Evolutionary conservation across 202 grass and related monocot genomes (phyloP).

Genomic region (Dendrocalamus latiflorus): DNA sequence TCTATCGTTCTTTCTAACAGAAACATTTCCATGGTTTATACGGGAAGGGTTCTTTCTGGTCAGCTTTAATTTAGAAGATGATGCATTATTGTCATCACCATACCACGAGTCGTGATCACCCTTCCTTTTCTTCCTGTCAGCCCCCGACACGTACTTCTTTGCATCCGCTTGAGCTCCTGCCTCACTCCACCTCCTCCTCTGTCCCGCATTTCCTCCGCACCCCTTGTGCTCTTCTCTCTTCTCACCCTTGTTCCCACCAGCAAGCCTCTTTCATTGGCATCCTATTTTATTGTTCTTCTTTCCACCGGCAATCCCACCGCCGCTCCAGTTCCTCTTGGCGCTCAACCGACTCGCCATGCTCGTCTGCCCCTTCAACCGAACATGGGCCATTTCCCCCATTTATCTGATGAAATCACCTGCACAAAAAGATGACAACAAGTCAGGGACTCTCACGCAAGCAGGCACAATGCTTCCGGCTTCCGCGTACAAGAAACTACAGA

Average conservation of each 20-base stretch:
- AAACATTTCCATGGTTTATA: not conserved
- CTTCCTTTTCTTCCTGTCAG: conserved; percentile 33
- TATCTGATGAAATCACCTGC: not conserved
- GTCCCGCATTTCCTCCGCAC: not conserved
- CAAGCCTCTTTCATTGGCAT: conserved; percentile 22
- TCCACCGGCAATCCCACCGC: not conserved
- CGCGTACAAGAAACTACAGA: not conserved
- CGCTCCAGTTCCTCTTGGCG: conserved; percentile 12
- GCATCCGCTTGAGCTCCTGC: not conserved
- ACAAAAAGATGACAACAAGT: not conserved
- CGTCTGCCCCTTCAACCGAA: not conserved
- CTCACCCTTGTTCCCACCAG: not conserved
- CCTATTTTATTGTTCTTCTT: conserved; percentile 20
- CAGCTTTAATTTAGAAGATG: conserved; percentile 17
- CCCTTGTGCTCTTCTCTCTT: conserved; percentile 22
- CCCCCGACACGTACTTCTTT: not conserved
- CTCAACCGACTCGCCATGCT: not conserved
- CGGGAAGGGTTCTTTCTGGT: conserved; percentile 18
- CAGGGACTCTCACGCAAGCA: not conserved
- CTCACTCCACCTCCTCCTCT: conserved; percentile 1
- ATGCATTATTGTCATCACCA: not conserved
- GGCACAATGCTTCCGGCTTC: not conserved
- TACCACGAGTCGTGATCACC: conserved; percentile 3
- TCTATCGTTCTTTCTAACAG: conserved; percentile 18
- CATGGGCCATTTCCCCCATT: not conserved